Base-by-base conservation (phyloP, 179 eudicot genomes). In the Sideroxylon spinosum region DNA sequence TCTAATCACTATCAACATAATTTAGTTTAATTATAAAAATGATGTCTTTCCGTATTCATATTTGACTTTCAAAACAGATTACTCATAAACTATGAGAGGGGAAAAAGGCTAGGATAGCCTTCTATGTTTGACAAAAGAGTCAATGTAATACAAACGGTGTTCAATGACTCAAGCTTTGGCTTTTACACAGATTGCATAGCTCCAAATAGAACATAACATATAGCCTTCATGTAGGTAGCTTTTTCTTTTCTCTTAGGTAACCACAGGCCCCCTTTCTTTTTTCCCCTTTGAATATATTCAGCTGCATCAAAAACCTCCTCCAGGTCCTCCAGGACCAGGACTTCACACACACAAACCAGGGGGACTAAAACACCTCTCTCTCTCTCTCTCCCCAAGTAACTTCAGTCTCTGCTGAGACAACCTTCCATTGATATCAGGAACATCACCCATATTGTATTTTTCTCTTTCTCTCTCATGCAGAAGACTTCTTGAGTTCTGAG, bases 381-480 rank as follows among this genome's bases (percentile, higher is more conserved):
- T 73, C 68, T 61, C 71, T 28, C 74, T 71, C 74, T 77, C 86
- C 82, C 84, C 81, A 84, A 79, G n/a, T 87, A 83, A 87, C 88
- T 82, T 68, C 79, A 80, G 79, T 76, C 69, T 53, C 68, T 81
- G 23, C 85, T 78, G 50, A 44, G 44, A 52, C 55, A 52, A 50
- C 20, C 52, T 16, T 25, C 25, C 53, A n/a, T 63, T 75, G 76
- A 68, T 73, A 49, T 63, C 76, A 50, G 23, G 49, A 71, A 76
- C 67, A 65, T 52, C 49, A 59, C 11, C 60, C 23, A 17, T 23
- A 50, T 71, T 70, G 70, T 32, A 23, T 68, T 49, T 76, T 76
- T 73, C 64, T 37, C 67, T 44, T 20, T 20, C 17, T 20, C 73
- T 69, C 50, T 64, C 70, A 74, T 32, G 55, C 57, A 73, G 12